Conservation (phyloP, 768 basidiomycete species). For the Russula brevipes region DNA sequence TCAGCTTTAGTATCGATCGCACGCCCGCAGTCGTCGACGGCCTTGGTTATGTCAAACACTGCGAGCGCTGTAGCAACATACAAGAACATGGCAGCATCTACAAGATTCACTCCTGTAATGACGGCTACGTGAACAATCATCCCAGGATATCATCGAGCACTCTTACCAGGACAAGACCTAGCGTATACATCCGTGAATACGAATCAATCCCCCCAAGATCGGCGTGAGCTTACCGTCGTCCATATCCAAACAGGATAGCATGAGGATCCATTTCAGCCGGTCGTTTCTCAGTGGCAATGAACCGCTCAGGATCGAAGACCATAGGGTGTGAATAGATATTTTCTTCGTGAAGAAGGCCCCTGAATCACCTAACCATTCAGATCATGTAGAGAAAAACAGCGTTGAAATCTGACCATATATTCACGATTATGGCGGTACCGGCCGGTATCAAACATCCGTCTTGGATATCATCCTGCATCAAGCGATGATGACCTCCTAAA, state of each 20-base stretch:
- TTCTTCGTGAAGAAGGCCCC: background rate
- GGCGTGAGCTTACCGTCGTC: background rate
- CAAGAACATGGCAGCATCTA: background rate
- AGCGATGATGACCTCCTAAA: background rate
- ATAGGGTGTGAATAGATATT: background rate
- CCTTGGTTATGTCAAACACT: background rate
- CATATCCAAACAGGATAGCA: background rate
- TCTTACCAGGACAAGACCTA: background rate
- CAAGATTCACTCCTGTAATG: background rate
- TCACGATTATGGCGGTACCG: background rate
- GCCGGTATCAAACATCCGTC: background rate
- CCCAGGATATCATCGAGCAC: background rate
- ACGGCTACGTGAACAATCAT: background rate
- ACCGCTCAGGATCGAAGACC: background rate
- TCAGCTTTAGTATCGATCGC: background rate
- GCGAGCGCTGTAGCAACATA: background rate
- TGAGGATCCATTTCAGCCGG: background rate
- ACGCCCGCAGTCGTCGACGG: background rate
- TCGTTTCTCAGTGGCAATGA: background rate
- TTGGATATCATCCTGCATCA: background rate
- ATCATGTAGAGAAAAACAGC: background rate
- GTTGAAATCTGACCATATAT: background rate
- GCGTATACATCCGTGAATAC: background rate
- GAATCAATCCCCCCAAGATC: background rate
- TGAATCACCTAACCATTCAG: background rate